phyloP scores from a whole-genome alignment of 1,284 basidiomycete species.

The Sanghuangporus weigelae region DNA sequence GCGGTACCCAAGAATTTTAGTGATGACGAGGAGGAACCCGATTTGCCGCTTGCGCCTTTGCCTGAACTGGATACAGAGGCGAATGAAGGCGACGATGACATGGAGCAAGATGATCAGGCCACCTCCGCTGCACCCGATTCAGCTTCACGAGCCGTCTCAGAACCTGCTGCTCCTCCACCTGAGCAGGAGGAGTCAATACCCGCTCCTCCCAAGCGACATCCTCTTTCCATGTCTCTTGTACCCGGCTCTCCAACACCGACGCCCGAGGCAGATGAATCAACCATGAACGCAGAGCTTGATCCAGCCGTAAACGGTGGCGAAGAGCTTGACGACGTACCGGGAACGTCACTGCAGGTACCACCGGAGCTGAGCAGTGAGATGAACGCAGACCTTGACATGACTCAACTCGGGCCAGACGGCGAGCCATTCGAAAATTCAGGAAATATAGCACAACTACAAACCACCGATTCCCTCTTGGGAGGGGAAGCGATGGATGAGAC shows the following conservation, averaged over 20 bases:
- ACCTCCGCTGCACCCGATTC: conserved; percentile 40
- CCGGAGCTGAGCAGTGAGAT: conserved; percentile 25
- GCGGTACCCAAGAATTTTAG: conserved; percentile 57
- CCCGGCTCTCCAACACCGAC: conserved; percentile 29
- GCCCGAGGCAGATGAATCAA: conserved; percentile 25
- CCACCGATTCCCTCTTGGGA: conserved; percentile 49
- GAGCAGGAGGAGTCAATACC: conserved; percentile 42
- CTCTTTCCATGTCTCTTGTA: conserved; percentile 38
- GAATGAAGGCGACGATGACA: conserved; percentile 53
- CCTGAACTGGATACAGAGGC: conserved; percentile 62
- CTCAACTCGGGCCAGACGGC: conserved; percentile 58
- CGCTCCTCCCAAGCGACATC: conserved; percentile 55
- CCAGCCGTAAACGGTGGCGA: conserved; percentile 31
- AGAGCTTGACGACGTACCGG: conserved; percentile 28
- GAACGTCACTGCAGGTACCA: conserved; percentile 21
- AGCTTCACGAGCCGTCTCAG: conserved; percentile 32
- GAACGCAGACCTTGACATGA: conserved; percentile 47
- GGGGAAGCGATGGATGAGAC: conserved; percentile 55
- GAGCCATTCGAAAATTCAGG: conserved; percentile 48
- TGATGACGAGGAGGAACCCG: conserved; percentile 67
- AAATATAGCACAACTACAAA: conserved; percentile 51
- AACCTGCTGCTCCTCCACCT: conserved; percentile 28
- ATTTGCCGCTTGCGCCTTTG: conserved; percentile 70
- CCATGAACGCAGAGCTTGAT: conserved; percentile 40
- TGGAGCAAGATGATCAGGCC: conserved; percentile 61